Conservation (phyloP, 2,329 filamentous ascomycete genomes). For the Cercospora berteroae region DNA sequence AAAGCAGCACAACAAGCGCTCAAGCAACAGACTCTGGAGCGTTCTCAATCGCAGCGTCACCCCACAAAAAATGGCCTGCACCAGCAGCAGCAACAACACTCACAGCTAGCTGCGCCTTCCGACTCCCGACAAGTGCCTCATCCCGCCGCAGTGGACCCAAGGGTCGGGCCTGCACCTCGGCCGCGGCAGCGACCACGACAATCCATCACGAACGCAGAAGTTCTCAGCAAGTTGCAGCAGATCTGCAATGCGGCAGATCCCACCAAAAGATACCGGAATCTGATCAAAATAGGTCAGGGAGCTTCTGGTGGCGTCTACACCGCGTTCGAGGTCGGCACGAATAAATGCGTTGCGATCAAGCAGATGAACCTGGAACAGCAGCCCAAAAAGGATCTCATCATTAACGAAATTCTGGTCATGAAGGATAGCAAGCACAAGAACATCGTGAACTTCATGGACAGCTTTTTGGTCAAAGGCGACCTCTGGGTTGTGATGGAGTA, state of each 20-base stretch:
- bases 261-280: conserved; percentile 77
- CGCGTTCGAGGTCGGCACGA: conserved; percentile 78
- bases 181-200: conserved; percentile 76
- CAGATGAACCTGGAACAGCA: conserved; percentile 99
- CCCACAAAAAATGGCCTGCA: conserved; percentile 32
- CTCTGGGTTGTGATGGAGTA: conserved; percentile 99
- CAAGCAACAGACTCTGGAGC: conserved; percentile 63
- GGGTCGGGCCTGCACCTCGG: conserved; percentile 59
- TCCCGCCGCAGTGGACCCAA: conserved; percentile 46
- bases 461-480: conserved; percentile 83
- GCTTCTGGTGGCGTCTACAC: conserved; percentile 95
- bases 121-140: conserved; percentile 27
- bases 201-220: conserved; percentile 68
- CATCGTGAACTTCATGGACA: conserved; percentile 99
- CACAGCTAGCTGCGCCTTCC: conserved; percentile 42
- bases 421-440: conserved; percentile 98
- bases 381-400: conserved; percentile 97
- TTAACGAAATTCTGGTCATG: conserved; percentile 99
- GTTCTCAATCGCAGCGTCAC: conserved; percentile 66
- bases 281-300: conserved; percentile 96
- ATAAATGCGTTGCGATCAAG: conserved; percentile 93
- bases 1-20: conserved; percentile 75
- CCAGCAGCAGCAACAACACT: conserved; percentile 50
- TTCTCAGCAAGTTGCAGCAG: conserved; percentile 76
- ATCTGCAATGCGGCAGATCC: conserved; percentile 92